Percentiles rank a stretch among this genome's conserved stretches.
phyloP scores from a whole-genome alignment of 2,329 filamentous ascomycete species.

The Talaromyces sp. region DNA sequence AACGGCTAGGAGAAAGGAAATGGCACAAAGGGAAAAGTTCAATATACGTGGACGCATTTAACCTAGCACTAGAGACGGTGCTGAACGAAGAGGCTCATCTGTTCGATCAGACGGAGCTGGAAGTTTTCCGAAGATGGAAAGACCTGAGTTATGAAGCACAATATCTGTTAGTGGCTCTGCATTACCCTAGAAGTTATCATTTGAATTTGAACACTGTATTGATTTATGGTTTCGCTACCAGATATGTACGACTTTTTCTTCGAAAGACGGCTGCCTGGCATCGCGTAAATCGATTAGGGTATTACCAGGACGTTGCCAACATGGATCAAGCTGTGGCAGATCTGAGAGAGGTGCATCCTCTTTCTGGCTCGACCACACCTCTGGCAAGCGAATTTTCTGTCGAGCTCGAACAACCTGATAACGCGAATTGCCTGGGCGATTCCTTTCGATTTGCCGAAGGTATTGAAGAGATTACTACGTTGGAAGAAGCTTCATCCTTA shows the following conservation, averaged over 20 bases:
- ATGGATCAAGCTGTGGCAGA: constrained; percentile 63
- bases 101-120: constrained; percentile 75
- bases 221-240: constrained; percentile 36
- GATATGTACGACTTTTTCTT: constrained; percentile 88
- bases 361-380: constrained; percentile 52
- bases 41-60: constrained; percentile 97
- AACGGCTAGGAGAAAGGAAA: constrained; percentile 55
- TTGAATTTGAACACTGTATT: not conserved
- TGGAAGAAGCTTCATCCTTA: constrained; percentile 81
- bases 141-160: constrained; percentile 77
- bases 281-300: constrained; percentile 71
- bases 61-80: constrained; percentile 84
- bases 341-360: constrained; percentile 58
- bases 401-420: constrained; percentile 50
- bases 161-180: constrained; percentile 66
- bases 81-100: constrained; percentile 84
- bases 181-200: not conserved
- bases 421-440: constrained; percentile 49
- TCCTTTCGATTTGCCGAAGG: constrained; percentile 77
- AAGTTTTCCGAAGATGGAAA: constrained; percentile 75
- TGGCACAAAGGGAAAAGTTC: constrained; percentile 81
- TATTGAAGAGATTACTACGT: constrained; percentile 70
- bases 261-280: constrained; percentile 93
- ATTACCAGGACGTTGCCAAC: constrained; percentile 79
- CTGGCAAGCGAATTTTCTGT: constrained; percentile 41